Conservation (phyloP, 257 asterid genomes). For the Penstemon barbatus region DNA sequence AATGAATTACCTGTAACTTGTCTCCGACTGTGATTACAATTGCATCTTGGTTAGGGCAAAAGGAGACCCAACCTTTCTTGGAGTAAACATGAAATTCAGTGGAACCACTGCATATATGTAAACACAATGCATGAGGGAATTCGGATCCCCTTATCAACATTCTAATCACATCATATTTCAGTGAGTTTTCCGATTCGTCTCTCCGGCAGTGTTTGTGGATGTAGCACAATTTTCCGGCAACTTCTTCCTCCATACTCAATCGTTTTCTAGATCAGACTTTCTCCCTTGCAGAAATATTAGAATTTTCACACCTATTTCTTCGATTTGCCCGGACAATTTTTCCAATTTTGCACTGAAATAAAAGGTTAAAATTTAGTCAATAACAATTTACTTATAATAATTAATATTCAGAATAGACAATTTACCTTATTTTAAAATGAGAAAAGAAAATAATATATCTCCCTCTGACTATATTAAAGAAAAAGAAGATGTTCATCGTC, state of each 20-base stretch:
- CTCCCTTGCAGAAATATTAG: slow-evolving; percentile 43
- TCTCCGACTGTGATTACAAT: slow-evolving; percentile 71
- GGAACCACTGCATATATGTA: slow-evolving; percentile 68
- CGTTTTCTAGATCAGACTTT: slow-evolving; percentile 16
- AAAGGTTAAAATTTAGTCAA: not conserved
- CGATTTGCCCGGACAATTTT: slow-evolving; percentile 41
- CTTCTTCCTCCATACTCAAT: slow-evolving; percentile 28
- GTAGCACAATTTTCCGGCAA: slow-evolving; percentile 46
- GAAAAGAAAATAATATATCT: too few relatives aligned
- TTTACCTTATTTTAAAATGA: too few relatives aligned
- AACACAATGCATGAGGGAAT: slow-evolving; percentile 64
- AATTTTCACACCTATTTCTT: slow-evolving; percentile 42
- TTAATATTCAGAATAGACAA: too few relatives aligned
- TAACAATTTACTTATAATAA: too few relatives aligned
- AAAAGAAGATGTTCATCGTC: too few relatives aligned
- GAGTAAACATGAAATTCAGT: slow-evolving; percentile 79
- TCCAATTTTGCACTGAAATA: slow-evolving; percentile 63
- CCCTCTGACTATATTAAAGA: too few relatives aligned
- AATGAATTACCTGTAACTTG: slow-evolving; percentile 56
- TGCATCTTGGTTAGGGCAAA: slow-evolving; percentile 47
- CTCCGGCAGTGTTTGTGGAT: slow-evolving; percentile 53
- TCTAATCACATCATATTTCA: slow-evolving; percentile 70
- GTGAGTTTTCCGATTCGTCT: slow-evolving; percentile 36
- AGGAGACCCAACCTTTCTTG: slow-evolving; percentile 86
- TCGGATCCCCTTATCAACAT: slow-evolving; percentile 77